Evolutionary conservation across 1,139 yeast species (phyloP), one percentile per base, ranked within the genome.

Genomic region (Debaryomyces robertsiae): DNA sequence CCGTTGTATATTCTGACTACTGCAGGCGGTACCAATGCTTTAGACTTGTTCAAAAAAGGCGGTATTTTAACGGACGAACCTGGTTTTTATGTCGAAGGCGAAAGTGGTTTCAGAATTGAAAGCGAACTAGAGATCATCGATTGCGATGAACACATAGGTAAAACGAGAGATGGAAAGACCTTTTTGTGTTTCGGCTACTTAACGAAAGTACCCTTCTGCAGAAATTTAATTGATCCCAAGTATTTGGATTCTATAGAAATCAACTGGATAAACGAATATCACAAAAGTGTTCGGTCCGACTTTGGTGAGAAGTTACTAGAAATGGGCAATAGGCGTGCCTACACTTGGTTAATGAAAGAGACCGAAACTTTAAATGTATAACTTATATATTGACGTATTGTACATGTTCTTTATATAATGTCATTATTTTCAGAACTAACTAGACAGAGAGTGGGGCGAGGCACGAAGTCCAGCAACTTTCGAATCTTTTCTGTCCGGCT

Each of bases 21-120:
- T 1, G 43, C 56, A 11, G 65, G 65, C 1, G 77, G 77, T 0
- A 67, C 74, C 2, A 54, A 55, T n/a, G 39, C 42, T 1, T 53
- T 52, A 14, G 60, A 63, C 22, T 54, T 63, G 24, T 73, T 67
- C 46, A 66, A 69, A 40, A 65, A 67, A 6, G 82, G 82, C 1
- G 79, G 72, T 13, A 69, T 78, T 30, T 53, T 77, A 13, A 69
- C 79, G 15, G 79, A 76, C 51, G 84, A 79, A 46, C 84, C 84
- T 0, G 84, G 84, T 0, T 78, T 62, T 48, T 79, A 79, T 53
- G 58, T 68, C 22, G 80, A 75, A 43, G 77, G 77, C 2, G 67
- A 68, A 31, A 75, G 64, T 48, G 84, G 84, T 0, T 65, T 78
- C 43, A 60, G 84, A 45, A 63, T 79, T 27, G 84, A 79, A 52